Evolutionary conservation across 179 eudicot species (phyloP), one percentile per base, ranked within the genome.

Genomic region (Spinacia oleracea): DNA sequence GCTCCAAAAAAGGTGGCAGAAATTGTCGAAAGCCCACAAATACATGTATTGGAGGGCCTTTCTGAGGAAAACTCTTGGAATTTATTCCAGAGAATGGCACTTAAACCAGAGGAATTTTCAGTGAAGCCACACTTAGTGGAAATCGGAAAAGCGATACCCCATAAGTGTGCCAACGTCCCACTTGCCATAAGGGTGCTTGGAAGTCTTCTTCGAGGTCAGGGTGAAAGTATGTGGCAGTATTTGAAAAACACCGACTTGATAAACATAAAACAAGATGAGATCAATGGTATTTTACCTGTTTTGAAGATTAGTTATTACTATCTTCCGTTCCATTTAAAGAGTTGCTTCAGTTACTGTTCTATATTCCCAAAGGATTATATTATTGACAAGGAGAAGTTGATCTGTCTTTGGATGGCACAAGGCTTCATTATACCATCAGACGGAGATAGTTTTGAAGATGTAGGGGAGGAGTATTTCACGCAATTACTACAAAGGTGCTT

Each of bases 341-440:
- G 77, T 0, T 87, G 83, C 31, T 89, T 89, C 68, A 75, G 81
- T 9, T 87, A 85, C 29, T 84, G 87, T 25, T 77, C 89, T 5
- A 55, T 89, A 1, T 89, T 84, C 7, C 89, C 85, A 1, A 86
- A 87, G 75, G 89, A 74, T 72, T 77, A 45, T 5, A 48, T 0
- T 4, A 48, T 48, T 48, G 15, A 0, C 58, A 21, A 0, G 73
- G 80, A 83, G 42, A 10, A n/a, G 8, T 35, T 85, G 74, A 85
- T 85, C 9, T 18, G 73, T 55, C 77, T 87, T 3, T 87, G 91
- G 88, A 82, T 82, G 84, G 88, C 89, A 9, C 72, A 80, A 16
- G 53, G 53, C 53, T 48, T 48, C 53, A 48, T 48, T 15, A 48
- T n/a, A 2, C 51, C 81, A 0, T 31, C 42, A 0, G 25, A 51